Evolutionary conservation across 208 protist species (phyloP).

Genomic region (Crithidia acanthocephali): DNA sequence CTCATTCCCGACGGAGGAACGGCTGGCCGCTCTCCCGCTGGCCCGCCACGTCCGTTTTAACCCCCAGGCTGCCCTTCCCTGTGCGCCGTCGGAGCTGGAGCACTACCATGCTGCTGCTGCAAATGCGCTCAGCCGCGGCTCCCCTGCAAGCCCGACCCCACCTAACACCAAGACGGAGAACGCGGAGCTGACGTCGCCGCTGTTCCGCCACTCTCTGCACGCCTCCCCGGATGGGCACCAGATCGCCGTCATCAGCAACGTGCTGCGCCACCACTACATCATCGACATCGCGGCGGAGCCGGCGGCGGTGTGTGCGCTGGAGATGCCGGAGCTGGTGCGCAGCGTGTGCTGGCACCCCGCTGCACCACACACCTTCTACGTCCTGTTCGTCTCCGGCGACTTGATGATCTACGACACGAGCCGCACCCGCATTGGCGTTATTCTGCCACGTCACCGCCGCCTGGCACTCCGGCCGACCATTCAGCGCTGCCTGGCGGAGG

Average conservation of each 20-base stretch:
- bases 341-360: constrained; percentile 73
- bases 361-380: constrained; percentile 35
- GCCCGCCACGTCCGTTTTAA: constrained; percentile 27
- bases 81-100: constrained; percentile 5
- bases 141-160: not conserved
- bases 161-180: not conserved
- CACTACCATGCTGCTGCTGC: constrained; percentile 15
- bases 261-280: constrained; percentile 57
- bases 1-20: constrained; percentile 48
- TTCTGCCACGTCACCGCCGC: constrained; percentile 35
- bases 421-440: constrained; percentile 37
- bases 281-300: constrained; percentile 47
- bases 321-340: constrained; percentile 55
- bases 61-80: constrained; percentile 29
- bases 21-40: constrained; percentile 39
- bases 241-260: constrained; percentile 67
- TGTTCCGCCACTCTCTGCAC: constrained; percentile 57
- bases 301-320: constrained; percentile 57
- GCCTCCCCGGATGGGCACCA: constrained; percentile 52
- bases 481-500: constrained; percentile 25
- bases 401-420: constrained; percentile 53
- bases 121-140: not conserved
- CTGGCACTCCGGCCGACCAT: constrained; percentile 29
- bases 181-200: constrained; percentile 1
- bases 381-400: constrained; percentile 53